Conservation (phyloP, 2,329 filamentous ascomycete genomes). For the Aureobasidium sp. region DNA sequence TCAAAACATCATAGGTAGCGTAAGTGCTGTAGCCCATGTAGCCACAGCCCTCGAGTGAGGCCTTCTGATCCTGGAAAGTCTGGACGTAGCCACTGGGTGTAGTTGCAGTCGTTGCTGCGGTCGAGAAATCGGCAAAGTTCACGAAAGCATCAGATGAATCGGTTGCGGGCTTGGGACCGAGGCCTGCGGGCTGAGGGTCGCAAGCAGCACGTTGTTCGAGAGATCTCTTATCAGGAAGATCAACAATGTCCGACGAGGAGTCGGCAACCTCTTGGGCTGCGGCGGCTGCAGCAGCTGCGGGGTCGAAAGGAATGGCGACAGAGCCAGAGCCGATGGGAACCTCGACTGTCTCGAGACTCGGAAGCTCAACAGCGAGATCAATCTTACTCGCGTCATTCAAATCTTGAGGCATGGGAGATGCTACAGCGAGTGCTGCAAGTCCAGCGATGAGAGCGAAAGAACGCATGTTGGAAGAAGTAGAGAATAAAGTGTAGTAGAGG, state of each 20-base stretch:
- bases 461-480: conserved; percentile 5
- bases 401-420: conserved; percentile 1
- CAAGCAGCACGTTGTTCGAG: background rate
- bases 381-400: background rate
- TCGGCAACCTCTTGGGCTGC: conserved; percentile 1
- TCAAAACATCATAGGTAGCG: conserved; percentile 32
- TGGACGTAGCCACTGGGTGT: background rate
- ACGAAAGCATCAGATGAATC: background rate
- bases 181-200: background rate
- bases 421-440: conserved; percentile 1
- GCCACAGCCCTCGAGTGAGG: conserved; percentile 19
- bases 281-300: background rate
- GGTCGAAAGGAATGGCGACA: background rate
- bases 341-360: background rate
- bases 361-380: background rate
- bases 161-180: background rate
- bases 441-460: background rate
- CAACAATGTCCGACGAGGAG: background rate
- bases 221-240: background rate
- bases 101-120: background rate
- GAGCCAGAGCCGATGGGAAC: background rate
- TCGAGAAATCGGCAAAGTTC: background rate
- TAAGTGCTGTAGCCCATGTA: conserved; percentile 35
- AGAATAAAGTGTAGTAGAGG: background rate
- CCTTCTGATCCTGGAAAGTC: conserved; percentile 1